Evolutionary conservation across 2,329 filamentous ascomycete species (phyloP).

Genomic region (Macrophomina phaseolina): DNA sequence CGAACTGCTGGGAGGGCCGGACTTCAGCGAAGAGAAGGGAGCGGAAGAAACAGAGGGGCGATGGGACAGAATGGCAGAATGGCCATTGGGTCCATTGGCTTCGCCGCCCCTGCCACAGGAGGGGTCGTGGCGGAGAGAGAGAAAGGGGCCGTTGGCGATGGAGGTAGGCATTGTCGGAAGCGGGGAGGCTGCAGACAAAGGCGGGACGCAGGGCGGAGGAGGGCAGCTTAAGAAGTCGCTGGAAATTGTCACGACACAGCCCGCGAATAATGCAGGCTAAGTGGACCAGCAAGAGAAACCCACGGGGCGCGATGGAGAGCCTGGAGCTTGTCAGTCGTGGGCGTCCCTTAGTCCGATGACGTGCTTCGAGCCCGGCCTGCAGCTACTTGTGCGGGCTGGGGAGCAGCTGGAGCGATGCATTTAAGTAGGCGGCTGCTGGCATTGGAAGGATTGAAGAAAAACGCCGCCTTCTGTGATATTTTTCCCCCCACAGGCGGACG

Average conservation of each 20-base stretch:
- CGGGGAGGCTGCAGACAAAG: not conserved
- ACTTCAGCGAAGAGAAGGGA: slow-evolving; percentile 14
- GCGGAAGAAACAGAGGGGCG: not conserved
- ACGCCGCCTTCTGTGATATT: not conserved
- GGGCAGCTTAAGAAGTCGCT: not conserved
- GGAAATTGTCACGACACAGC: not conserved
- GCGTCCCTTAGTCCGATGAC: not conserved
- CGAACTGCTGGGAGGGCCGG: slow-evolving; percentile 4
- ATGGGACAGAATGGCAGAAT: not conserved
- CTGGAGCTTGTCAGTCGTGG: slow-evolving; percentile 1
- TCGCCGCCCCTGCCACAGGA: not conserved
- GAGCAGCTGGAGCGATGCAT: not conserved
- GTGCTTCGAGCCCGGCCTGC: slow-evolving; percentile 56
- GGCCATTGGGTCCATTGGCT: not conserved
- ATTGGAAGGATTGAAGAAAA: not conserved
- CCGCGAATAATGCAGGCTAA: not conserved
- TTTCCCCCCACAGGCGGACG: not conserved
- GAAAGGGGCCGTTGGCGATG: slow-evolving; percentile 18
- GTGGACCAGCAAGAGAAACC: not conserved
- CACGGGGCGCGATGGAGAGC: not conserved
- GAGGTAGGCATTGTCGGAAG: slow-evolving; percentile 19
- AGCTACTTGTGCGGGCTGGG: slow-evolving; percentile 68
- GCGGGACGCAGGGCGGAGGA: not conserved
- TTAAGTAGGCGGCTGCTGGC: not conserved
- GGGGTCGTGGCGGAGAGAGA: slow-evolving; percentile 19